Percentiles rank a stretch among this genome's conserved stretches.
phyloP scores from a whole-genome alignment of 2,329 filamentous ascomycete species.

The Westerdykella aurantiaca region DNA sequence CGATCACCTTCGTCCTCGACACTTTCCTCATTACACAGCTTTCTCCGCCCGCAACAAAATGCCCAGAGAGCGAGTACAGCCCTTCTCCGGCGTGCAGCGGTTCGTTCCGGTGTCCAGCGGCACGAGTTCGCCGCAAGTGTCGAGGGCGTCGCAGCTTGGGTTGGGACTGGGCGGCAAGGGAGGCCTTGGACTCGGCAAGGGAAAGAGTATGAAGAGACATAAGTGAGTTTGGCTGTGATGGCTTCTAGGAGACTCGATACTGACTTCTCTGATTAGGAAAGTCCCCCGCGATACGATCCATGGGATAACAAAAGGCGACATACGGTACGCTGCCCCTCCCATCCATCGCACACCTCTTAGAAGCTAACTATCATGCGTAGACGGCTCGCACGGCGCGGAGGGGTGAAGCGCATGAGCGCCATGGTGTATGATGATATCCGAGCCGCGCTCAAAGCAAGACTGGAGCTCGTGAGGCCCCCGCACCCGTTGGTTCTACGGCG shows the following conservation, averaged over 20 bases:
- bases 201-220: constrained; percentile 18
- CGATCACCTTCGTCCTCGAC: no score
- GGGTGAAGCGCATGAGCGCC: constrained; percentile 66
- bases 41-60: no score
- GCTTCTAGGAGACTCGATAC: not conserved
- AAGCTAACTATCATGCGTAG: constrained; percentile 29
- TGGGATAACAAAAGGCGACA: constrained; percentile 32
- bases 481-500: no score
- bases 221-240: constrained; percentile 11
- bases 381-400: constrained; percentile 67
- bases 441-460: constrained; percentile 44
- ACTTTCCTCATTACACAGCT: no score
- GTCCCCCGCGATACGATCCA: constrained; percentile 28
- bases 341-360: not conserved
- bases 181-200: constrained; percentile 16
- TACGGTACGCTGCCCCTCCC: constrained; percentile 22
- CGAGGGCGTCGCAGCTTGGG: no score
- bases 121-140: no score
- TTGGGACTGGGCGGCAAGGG: no score
- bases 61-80: no score
- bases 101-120: no score
- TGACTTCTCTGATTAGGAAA: constrained; percentile 16
- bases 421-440: constrained; percentile 60
- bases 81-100: no score
- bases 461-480: constrained; percentile 34